phyloP scores from a whole-genome alignment of 179 eudicot genomes.

The Vitellaria paradoxa region DNA sequence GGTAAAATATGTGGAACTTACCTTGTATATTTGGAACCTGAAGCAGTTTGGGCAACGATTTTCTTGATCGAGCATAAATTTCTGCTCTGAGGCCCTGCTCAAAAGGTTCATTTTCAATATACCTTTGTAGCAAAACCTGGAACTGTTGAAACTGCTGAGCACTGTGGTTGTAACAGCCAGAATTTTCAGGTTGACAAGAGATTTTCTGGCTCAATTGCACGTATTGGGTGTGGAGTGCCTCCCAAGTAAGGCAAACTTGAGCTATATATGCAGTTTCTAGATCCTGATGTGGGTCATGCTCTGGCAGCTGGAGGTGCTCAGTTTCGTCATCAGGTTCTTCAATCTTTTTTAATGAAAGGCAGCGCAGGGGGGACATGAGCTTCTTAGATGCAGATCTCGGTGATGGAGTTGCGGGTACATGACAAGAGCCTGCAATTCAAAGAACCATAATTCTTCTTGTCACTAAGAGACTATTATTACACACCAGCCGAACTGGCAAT shows the following conservation, averaged over 20 bases:
- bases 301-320: slow-evolving; percentile 71
- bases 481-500: background rate
- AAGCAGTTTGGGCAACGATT: slow-evolving; percentile 65
- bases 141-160: slow-evolving; percentile 98
- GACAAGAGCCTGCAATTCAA: slow-evolving; percentile 43
- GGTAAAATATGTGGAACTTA: too few species aligned
- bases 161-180: slow-evolving; percentile 64
- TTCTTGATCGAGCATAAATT: slow-evolving; percentile 74
- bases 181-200: slow-evolving; percentile 63
- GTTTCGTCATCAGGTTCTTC: slow-evolving; percentile 69
- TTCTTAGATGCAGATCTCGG: slow-evolving; percentile 77
- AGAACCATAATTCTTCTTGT: background rate
- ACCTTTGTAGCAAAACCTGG: slow-evolving; percentile 86
- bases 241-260: slow-evolving; percentile 94
- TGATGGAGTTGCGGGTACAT: slow-evolving; percentile 56
- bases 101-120: slow-evolving; percentile 91
- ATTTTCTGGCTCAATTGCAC: slow-evolving; percentile 76
- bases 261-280: slow-evolving; percentile 88
- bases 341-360: slow-evolving; percentile 74
- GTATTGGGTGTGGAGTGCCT: slow-evolving; percentile 90
- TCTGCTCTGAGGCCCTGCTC: slow-evolving; percentile 74
- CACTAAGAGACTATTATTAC: background rate
- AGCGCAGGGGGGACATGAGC: slow-evolving; percentile 71
- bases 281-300: slow-evolving; percentile 54
- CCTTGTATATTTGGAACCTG: slow-evolving; percentile 93